Base-by-base conservation (phyloP, 176 grass and related monocot species). In the Bolboschoenus planiculmis region DNA sequence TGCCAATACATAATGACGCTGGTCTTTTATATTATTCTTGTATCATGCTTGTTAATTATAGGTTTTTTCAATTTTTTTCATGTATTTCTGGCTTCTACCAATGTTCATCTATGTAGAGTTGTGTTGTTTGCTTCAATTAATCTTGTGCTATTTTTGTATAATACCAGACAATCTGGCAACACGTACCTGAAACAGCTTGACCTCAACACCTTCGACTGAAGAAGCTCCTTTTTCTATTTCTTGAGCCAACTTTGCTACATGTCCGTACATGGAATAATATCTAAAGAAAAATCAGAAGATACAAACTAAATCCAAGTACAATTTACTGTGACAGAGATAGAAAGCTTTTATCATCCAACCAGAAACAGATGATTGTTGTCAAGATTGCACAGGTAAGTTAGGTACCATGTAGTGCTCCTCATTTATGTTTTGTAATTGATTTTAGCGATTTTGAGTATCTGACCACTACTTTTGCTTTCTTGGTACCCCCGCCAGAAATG, bases 221-320 rank as follows among this genome's bases (percentile, higher is more conserved):
- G 87, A 59, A 75, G 85, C 91, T 16, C 93, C 91, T 30, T 89
- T 93, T 61, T 85, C 50, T 13, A 93, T 97, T 70, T 97, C 93
- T 62, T 93, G 80, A 18, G 93, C 91, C 27, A 97, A 87, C 66
- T 90, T 88, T 5, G 64, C 93, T 1, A 97, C 93, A 84, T 97
- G 93, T 11, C 89, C 93, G 36, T 97, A 97, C 47, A 85, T 97
- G 26, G 93, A 97, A 30, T 97, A 93, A 55, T 91, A 96, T 65
- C 90, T 92, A 43, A 6, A 81, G 5, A 86, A 74, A 73, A 43
- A 57, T 66, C 34, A 85, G 48, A n/a, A 80, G 10, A 84, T 72
- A 84, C 77, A 13, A 50, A 51, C 51, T 51, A 76, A 51, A 30
- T 30, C 47, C 3, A 16, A 73, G 23, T 29, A 47, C 2, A 16